These are phyloP conservation scores for Balansia obtecta DNA, from an alignment of 2,329 filamentous ascomycete species.

Conservation along the genomic window DNA sequence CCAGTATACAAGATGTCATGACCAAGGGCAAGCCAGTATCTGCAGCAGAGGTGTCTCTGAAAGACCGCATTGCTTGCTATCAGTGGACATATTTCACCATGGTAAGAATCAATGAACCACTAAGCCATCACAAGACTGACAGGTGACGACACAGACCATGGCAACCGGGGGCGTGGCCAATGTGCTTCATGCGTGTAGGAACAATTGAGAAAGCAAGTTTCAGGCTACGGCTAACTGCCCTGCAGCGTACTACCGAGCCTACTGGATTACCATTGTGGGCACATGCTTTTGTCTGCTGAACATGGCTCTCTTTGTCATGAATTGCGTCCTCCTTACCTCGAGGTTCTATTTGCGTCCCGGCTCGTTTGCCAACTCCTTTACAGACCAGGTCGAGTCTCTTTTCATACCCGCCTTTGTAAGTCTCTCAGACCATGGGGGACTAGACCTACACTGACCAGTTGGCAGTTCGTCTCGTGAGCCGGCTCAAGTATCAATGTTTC, in stretches of 20 bases:
- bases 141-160: constrained; percentile 20
- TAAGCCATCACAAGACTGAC: neutral
- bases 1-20: constrained; percentile 22
- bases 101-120: neutral
- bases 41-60: constrained; percentile 27
- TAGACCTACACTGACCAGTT: neutral
- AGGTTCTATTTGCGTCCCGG: constrained; percentile 60
- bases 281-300: constrained; percentile 51
- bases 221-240: neutral
- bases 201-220: neutral
- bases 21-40: constrained; percentile 15
- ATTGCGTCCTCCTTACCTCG: constrained; percentile 50
- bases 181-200: constrained; percentile 28
- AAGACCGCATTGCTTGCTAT: constrained; percentile 39
- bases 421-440: neutral
- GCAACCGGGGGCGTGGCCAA: constrained; percentile 45
- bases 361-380: constrained; percentile 58
- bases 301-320: constrained; percentile 46
- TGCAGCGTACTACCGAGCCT: constrained; percentile 17
- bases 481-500: neutral
- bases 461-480: constrained; percentile 31
- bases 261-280: constrained; percentile 47
- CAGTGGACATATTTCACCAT: constrained; percentile 71
- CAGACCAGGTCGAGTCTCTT: constrained; percentile 65
- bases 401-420: constrained; percentile 57